Percentiles rank a stretch among this genome's conserved stretches.
These are phyloP conservation scores for Botrytis aclada DNA, from an alignment of 2,329 filamentous ascomycete species.

Conservation along the genomic window DNA sequence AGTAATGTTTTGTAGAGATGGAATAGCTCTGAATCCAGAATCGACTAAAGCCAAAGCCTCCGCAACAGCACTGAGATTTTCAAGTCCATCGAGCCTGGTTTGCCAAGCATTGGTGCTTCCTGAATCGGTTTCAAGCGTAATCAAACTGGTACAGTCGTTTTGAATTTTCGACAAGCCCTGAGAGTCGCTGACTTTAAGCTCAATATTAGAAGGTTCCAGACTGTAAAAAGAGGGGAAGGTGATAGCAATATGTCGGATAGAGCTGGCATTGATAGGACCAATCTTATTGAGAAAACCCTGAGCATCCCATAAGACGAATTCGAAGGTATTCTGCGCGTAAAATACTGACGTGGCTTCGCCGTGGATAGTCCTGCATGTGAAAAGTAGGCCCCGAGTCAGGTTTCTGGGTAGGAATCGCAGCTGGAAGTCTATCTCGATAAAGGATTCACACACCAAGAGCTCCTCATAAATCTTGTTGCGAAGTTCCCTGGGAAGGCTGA, in stretches of 20 bases:
- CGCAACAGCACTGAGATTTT: constrained; percentile 19
- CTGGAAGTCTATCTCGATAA: not conserved
- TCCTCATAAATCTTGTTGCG: constrained; percentile 19
- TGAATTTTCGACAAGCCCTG: constrained; percentile 25
- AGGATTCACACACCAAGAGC: not conserved
- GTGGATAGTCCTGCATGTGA: constrained; percentile 27
- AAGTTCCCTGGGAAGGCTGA: constrained; percentile 18
- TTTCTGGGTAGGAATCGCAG: not conserved
- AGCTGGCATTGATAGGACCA: constrained; percentile 26
- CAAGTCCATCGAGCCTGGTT: constrained; percentile 12
- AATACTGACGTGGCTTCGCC: constrained; percentile 28
- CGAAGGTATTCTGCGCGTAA: constrained; percentile 29
- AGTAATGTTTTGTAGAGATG: constrained; percentile 30
- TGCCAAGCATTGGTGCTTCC: constrained; percentile 14
- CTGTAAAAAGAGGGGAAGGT: constrained; percentile 25
- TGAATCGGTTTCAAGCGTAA: constrained; percentile 23
- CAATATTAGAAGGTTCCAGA: constrained; percentile 18
- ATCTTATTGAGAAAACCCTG: constrained; percentile 27
- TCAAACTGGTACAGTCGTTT: constrained; percentile 25
- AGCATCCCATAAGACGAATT: constrained; percentile 22
- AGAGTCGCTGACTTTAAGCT: constrained; percentile 18
- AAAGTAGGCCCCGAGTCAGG: constrained; percentile 23
- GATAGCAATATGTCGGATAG: constrained; percentile 23
- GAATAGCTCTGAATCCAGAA: constrained; percentile 30
- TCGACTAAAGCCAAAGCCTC: constrained; percentile 25